phyloP scores from a whole-genome alignment of 2,329 filamentous ascomycete species.

The Alternaria ventricosa region DNA sequence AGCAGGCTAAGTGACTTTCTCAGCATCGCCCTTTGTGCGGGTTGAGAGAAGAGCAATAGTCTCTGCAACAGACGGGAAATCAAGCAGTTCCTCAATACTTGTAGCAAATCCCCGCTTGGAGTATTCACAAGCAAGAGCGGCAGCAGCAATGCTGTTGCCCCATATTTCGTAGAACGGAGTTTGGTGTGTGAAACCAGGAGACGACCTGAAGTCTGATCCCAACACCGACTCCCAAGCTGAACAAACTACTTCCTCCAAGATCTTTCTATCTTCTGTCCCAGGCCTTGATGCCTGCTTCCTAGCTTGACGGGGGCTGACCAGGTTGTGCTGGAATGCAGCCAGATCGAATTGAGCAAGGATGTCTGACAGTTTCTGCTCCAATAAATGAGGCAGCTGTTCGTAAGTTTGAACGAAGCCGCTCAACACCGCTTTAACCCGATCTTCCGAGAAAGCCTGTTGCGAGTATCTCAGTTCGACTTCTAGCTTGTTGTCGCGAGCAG shows the following conservation, averaged over 20 bases:
- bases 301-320: not conserved
- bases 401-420: not conserved
- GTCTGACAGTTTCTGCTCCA: not conserved
- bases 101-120: not conserved
- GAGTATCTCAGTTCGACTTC: conserved; percentile 7
- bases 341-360: not conserved
- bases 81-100: not conserved
- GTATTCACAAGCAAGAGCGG: not conserved
- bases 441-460: not conserved
- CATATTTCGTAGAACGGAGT: conserved; percentile 6
- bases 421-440: not conserved
- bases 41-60: not conserved
- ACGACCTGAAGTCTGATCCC: conserved; percentile 3
- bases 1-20: not conserved
- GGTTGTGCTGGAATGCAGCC: not conserved
- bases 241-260: not conserved
- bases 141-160: not conserved
- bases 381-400: not conserved
- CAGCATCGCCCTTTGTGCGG: not conserved
- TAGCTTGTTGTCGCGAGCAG: not conserved
- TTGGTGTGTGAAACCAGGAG: not conserved
- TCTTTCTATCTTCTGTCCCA: not conserved
- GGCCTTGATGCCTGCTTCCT: not conserved
- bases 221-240: conserved; percentile 3
- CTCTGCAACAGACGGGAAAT: not conserved